Conservation (phyloP, 345 rosid species). For the Anastatica hierochuntica region DNA sequence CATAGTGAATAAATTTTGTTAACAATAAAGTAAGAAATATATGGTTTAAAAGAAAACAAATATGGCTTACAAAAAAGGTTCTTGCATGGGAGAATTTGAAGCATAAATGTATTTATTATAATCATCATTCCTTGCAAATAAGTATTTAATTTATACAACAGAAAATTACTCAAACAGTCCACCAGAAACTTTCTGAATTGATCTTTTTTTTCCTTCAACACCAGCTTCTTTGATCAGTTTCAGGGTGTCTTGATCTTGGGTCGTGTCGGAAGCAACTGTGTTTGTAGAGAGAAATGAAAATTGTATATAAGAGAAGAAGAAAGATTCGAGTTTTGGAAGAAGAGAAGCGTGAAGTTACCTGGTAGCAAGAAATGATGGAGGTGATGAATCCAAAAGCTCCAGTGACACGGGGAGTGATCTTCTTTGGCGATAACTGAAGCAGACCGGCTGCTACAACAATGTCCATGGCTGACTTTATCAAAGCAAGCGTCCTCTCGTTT, state of each 20-base stretch:
- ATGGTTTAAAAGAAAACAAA: too few relatives aligned
- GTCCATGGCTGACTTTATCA: constrained; percentile 81
- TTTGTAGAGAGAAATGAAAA: neutral
- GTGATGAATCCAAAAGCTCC: constrained; percentile 78
- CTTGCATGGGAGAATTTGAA: neutral
- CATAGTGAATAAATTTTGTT: too few relatives aligned
- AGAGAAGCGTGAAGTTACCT: constrained; percentile 25
- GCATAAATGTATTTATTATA: neutral
- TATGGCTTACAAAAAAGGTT: too few relatives aligned
- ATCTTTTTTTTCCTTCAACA: neutral
- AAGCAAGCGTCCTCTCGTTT: constrained; percentile 75
- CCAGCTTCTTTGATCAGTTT: constrained; percentile 5
- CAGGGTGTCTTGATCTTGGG: constrained; percentile 22
- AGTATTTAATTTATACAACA: constrained; percentile 16
- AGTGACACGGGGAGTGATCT: constrained; percentile 86
- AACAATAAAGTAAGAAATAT: too few relatives aligned
- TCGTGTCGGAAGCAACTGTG: constrained; percentile 25
- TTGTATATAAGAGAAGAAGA: neutral
- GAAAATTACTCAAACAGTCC: neutral
- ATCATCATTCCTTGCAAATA: constrained; percentile 10
- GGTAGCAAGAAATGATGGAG: constrained; percentile 90
- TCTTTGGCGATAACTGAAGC: constrained; percentile 82
- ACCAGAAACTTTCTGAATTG: constrained; percentile 5
- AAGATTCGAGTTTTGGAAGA: neutral
- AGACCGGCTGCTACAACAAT: constrained; percentile 86